Percentiles rank a stretch among this genome's conserved stretches.
Evolutionary conservation across 768 basidiomycete species (phyloP).

Genomic region (Calocybe cyanea): DNA sequence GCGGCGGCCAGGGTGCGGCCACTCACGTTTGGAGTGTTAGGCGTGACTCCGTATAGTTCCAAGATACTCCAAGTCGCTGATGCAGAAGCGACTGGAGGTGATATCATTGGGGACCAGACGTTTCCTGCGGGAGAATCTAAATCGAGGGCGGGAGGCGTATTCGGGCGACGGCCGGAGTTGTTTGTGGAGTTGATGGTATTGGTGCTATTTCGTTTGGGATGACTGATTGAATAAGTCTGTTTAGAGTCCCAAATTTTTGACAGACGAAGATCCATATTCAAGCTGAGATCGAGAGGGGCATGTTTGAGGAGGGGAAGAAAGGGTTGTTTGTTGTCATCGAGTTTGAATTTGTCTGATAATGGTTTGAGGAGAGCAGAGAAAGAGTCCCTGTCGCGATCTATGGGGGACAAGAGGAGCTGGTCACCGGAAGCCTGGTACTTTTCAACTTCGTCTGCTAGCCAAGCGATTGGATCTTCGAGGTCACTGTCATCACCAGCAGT

Average conservation of each 20-base stretch:
- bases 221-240: neutral
- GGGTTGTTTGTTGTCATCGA: slow-evolving; percentile 6
- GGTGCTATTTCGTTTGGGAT: neutral
- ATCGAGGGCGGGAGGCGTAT: slow-evolving; percentile 9
- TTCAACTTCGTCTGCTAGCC: slow-evolving; percentile 33
- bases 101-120: slow-evolving; percentile 7
- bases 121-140: slow-evolving; percentile 1
- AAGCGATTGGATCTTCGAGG: slow-evolving; percentile 22
- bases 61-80: slow-evolving; percentile 23
- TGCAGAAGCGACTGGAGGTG: slow-evolving; percentile 15
- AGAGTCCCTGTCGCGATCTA: slow-evolving; percentile 13
- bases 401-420: slow-evolving; percentile 6
- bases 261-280: slow-evolving; percentile 15
- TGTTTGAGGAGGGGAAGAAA: slow-evolving; percentile 12
- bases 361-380: slow-evolving; percentile 6
- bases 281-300: slow-evolving; percentile 11
- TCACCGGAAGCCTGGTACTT: slow-evolving; percentile 14
- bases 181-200: neutral
- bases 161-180: neutral
- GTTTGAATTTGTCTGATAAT: slow-evolving; percentile 12
- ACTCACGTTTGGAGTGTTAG: slow-evolving; percentile 8
- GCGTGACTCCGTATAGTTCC: slow-evolving; percentile 18
- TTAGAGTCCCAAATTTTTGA: slow-evolving; percentile 15
- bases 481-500: slow-evolving; percentile 20
- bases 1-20: no score